Base-by-base conservation (phyloP, 192 early-diverging fungal genomes). In the Allomyces macrogynus region DNA sequence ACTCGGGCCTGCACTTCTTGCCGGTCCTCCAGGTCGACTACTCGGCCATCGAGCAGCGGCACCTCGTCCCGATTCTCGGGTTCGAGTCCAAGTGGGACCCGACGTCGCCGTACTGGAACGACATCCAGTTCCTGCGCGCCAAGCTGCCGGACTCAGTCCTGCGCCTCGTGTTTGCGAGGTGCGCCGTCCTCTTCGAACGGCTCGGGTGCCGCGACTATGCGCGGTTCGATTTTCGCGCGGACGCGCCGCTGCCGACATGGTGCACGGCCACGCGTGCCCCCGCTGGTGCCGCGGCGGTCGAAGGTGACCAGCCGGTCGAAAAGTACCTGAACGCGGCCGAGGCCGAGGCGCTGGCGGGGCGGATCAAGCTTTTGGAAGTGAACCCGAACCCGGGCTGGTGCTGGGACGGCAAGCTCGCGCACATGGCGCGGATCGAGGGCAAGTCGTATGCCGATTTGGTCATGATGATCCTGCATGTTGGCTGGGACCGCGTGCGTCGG, bases 371-470 rank as follows among this genome's bases (percentile, higher is more conserved):
- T 20, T 64, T 81, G 10, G 79, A 81, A 60, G 77, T 81, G 4
- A 81, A 81, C 65, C 79, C 79, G 7, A 81, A 81, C 63, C 79
- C 79, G 8, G 79, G 79, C 20, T 81, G 79, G 79, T 81, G 79
- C 67, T 81, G 79, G 79, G 79, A 81, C 54, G 79, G 79, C 8
- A 81, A 81, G 64, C 68, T 81, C 26, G 77, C 77, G 4, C 76
- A 81, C 64, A 81, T 81, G 79, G 79, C 72, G 62, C 75, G 68
- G 27, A 66, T 78, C 24, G 79, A 74, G 43, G 72, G 71, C 10
- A 27, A 67, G 32, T 67, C 70, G 10, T 81, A 81, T 60, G 27
- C 61, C 49, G 77, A 81, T 40, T 63, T 81, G 10, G n/a, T 81
- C 23, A 68, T 69, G 14, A 72, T 77, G 73, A 71, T 81, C 44